Evolutionary conservation across 495 filamentous ascomycete genomes (phyloP).

Genomic region (Penicillium mononematosum): DNA sequence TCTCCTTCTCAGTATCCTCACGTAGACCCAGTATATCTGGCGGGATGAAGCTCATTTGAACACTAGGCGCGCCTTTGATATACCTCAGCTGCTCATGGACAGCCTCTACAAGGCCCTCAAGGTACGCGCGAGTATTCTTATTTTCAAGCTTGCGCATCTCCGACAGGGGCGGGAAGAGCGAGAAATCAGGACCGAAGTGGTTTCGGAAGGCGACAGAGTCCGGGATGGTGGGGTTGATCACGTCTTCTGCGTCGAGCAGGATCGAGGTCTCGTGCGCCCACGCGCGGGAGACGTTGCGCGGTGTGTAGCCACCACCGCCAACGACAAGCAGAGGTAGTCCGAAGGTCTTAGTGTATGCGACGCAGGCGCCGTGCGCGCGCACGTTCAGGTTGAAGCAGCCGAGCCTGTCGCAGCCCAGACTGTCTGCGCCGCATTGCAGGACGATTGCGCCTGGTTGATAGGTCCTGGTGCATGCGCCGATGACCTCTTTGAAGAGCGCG

Average conservation of each 20-base stretch:
- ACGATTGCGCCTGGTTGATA: conserved; percentile 88
- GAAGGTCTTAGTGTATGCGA: conserved; percentile 78
- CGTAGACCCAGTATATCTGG: conserved; percentile 70
- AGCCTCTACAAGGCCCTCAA: conserved; percentile 68
- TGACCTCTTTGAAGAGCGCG: conserved; percentile 76
- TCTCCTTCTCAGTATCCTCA: conserved; percentile 74
- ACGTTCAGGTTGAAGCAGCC: conserved; percentile 98
- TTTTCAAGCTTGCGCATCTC: conserved; percentile 71
- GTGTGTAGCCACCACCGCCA: conserved; percentile 96
- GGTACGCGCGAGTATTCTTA: conserved; percentile 71
- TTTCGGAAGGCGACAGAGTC: conserved; percentile 70
- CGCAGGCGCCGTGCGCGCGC: conserved; percentile 85
- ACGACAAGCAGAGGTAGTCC: conserved; percentile 80
- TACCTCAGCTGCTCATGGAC: conserved; percentile 86
- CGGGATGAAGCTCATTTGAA: conserved; percentile 79
- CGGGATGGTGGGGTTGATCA: conserved; percentile 71
- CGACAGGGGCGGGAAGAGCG: conserved; percentile 72
- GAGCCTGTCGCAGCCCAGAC: conserved; percentile 86
- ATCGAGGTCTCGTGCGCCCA: conserved; percentile 97
- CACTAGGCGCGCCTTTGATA: conserved; percentile 78
- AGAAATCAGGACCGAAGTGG: conserved; percentile 76
- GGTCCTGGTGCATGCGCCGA: conserved; percentile 68
- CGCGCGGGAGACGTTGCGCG: conserved; percentile 89
- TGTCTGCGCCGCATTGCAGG: conserved; percentile 95
- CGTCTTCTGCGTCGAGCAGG: conserved; percentile 70